Conservation (phyloP, 306 rosid species). For the Coriaria nepalensis region DNA sequence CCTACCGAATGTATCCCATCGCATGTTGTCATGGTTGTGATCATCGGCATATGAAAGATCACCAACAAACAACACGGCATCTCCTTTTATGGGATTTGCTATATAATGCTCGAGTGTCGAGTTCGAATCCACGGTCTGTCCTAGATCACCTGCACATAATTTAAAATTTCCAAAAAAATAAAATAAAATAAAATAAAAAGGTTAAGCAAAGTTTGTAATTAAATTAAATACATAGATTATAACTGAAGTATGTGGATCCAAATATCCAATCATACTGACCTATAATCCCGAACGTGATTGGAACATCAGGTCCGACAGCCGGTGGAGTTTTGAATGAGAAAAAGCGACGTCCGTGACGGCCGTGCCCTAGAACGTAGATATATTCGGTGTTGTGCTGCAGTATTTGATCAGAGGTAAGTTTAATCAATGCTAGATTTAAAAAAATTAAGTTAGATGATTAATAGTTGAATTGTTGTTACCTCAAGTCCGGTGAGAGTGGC, state of each 20-base stretch:
- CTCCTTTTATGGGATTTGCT: slow-evolving; percentile 6
- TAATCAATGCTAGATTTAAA: too few species aligned
- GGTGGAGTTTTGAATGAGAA: slow-evolving; percentile 10
- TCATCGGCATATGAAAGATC: slow-evolving; percentile 13
- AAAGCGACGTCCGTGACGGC: slow-evolving; percentile 4
- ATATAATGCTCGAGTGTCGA: slow-evolving; percentile 12
- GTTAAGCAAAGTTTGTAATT: too few species aligned
- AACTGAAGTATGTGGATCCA: too few species aligned
- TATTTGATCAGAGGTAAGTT: neutral
- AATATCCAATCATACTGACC: slow-evolving; percentile 4
- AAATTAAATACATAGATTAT: too few species aligned
- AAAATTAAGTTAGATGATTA: neutral
- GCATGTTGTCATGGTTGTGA: slow-evolving; percentile 10
- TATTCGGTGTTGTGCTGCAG: slow-evolving; percentile 11
- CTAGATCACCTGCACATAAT: neutral
- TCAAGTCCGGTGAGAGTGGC: slow-evolving; percentile 8
- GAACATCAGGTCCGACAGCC: slow-evolving; percentile 4
- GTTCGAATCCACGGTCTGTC: slow-evolving; percentile 13
- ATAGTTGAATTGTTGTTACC: too few species aligned
- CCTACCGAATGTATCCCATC: slow-evolving; percentile 17
- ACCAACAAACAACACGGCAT: slow-evolving; percentile 14
- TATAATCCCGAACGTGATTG: slow-evolving; percentile 15
- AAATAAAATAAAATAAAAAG: too few species aligned
- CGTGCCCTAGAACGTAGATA: slow-evolving; percentile 12
- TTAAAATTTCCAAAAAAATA: too few species aligned